A percentile compares a stretch with the other conserved stretches of the same genome.
Evolutionary conservation across 2,329 filamentous ascomycete genomes (phyloP).

Genomic region (Alternaria postmessia): DNA sequence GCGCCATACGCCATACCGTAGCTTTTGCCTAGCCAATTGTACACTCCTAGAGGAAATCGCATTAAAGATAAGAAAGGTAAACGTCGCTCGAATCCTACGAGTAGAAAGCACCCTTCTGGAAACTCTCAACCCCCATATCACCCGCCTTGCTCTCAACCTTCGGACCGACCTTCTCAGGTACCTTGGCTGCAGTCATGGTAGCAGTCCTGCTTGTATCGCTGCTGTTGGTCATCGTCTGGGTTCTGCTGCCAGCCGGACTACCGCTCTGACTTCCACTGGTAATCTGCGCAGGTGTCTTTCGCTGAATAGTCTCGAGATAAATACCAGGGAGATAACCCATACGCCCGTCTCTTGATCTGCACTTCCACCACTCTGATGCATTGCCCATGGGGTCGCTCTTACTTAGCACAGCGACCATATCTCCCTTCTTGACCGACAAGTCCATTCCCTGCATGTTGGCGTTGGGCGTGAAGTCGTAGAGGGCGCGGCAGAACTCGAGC

Average conservation of each 20-base stretch:
- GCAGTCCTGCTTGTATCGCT: constrained; percentile 51
- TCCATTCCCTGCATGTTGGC: constrained; percentile 76
- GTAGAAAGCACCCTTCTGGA: constrained; percentile 75
- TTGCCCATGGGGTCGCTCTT: constrained; percentile 93
- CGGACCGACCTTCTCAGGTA: constrained; percentile 53
- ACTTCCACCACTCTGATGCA: constrained; percentile 96
- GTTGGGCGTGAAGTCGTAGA: constrained; percentile 93
- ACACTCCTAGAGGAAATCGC: constrained; percentile 10
- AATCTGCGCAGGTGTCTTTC: constrained; percentile 59
- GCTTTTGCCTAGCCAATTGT: constrained; percentile 36
- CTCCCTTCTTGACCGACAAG: constrained; percentile 90
- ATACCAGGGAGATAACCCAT: constrained; percentile 92
- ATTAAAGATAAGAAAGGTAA: constrained; percentile 11
- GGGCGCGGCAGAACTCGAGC: constrained; percentile 92
- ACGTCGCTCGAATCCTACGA: constrained; percentile 55
- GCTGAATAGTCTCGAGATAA: constrained; percentile 81
- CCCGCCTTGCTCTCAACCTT: constrained; percentile 66
- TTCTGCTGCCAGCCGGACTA: constrained; percentile 58
- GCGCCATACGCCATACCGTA: constrained; percentile 24
- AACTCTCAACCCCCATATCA: constrained; percentile 73
- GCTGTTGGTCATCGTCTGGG: constrained; percentile 64
- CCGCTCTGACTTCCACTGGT: constrained; percentile 52
- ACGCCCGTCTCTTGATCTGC: constrained; percentile 85
- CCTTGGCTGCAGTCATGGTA: constrained; percentile 56
- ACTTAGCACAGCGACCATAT: constrained; percentile 90